Conservation (phyloP, 75 land plant species). For the Pseudotsuga menziesii region DNA sequence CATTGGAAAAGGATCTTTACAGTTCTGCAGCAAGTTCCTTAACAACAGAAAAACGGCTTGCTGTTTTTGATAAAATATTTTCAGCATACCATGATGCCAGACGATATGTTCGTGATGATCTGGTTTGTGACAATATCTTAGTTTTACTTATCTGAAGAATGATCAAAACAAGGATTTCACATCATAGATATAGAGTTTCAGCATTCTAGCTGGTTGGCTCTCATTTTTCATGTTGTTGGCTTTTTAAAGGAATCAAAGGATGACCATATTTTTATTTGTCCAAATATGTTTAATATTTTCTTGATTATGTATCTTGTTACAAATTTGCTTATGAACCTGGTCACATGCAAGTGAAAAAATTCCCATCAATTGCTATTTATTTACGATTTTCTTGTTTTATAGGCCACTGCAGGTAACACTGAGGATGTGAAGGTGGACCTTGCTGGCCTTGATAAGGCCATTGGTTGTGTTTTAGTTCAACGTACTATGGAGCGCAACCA, state of each 20-base stretch:
- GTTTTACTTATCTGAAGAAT: too few relatives aligned
- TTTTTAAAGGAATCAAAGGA: neutral
- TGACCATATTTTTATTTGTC: neutral
- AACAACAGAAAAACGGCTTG: slow-evolving; percentile 72
- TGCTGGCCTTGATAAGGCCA: slow-evolving; percentile 89
- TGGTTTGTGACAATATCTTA: slow-evolving; percentile 34
- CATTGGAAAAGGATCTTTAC: slow-evolving; percentile 78
- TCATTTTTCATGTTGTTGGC: neutral
- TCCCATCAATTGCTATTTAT: neutral
- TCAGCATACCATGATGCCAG: slow-evolving; percentile 90
- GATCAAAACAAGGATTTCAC: too few relatives aligned
- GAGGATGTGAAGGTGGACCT: slow-evolving; percentile 85
- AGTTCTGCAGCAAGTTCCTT: slow-evolving; percentile 45
- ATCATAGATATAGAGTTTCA: slow-evolving; percentile 13
- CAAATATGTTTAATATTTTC: neutral
- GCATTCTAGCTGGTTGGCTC: neutral
- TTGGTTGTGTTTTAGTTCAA: slow-evolving; percentile 75
- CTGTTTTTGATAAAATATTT: slow-evolving; percentile 85
- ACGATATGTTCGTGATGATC: slow-evolving; percentile 73
- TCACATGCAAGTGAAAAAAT: neutral
- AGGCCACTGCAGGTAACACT: slow-evolving; percentile 79
- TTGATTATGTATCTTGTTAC: neutral
- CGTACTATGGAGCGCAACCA: slow-evolving; percentile 87
- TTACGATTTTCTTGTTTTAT: slow-evolving; percentile 6
- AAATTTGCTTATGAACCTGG: too few relatives aligned